Base-by-base conservation (phyloP, 129 eudicot genomes). In the Chrysanthemum makinoi region DNA sequence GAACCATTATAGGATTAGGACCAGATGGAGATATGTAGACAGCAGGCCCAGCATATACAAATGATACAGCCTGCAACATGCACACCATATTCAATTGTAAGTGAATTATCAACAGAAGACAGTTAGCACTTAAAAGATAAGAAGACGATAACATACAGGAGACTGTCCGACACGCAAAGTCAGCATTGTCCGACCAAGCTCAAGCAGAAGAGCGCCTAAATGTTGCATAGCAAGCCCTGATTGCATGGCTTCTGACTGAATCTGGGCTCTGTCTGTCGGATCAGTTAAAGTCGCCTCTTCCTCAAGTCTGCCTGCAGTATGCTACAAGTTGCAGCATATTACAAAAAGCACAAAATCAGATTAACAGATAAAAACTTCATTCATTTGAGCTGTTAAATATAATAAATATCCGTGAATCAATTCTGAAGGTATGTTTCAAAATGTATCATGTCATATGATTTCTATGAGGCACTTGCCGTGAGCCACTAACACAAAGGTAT, bases 1-100 rank as follows among this genome's bases (percentile, higher is more conserved):
- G 99, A 58, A 83, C 99, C 99, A 95, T 95, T 54, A 95, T 83
- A 8, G 97, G 99, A 81, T 95, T 90, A 26, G 99, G 97, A 62
- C 99, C 99, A 0, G 84, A 73, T 48, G 97, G 85, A 79, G 99
- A 90, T 48, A 95, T 88, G 70, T 90, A 95, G 52, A 95, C 88
- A 51, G 99, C 96, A 47, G 96, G 99, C 14, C 99, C 99, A 71
- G 99, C 88, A 77, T 77, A 83, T 22, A 95, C 88, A 56, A 75
- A 89, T 54, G 91, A 83, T 79, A 88, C 97, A 62, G 80, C 89
- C 99, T 95, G 86, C 94, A 82, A 68, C 20, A 65, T 52, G 28
- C 71, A 78, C 70, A 65, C 53, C 12, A 55, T n/a, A 18, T 68
- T 57, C 58, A 28, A 47, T 33, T 58, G 72, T 61, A 66, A 76